Conservation (phyloP, 2,329 filamentous ascomycete genomes). For the Aspergillus caelatus region DNA sequence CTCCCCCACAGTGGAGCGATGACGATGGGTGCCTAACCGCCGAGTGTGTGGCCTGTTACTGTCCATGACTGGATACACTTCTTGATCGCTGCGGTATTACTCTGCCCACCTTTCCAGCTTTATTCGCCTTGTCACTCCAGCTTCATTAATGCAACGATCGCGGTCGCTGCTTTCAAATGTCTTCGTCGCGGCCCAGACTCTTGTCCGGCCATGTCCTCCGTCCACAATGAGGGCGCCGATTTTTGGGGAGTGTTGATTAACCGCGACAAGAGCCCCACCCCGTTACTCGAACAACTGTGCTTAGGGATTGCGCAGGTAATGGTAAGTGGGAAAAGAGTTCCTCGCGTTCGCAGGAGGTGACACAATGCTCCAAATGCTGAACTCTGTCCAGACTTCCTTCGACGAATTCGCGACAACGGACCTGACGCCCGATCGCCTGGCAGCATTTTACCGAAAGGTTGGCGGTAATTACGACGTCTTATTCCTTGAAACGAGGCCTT, state of each 20-base stretch:
- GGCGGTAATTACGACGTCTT: conserved; percentile 77
- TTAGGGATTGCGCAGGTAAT: conserved; percentile 70
- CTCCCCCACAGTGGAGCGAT: conserved; percentile 26
- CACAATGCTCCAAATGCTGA: neutral
- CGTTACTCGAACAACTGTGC: conserved; percentile 68
- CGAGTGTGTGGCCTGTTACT: conserved; percentile 17
- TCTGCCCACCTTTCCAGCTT: conserved; percentile 1
- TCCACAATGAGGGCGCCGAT: conserved; percentile 27
- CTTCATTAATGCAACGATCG: conserved; percentile 18
- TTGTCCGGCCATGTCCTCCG: conserved; percentile 33
- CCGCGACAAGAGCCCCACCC: conserved; percentile 67
- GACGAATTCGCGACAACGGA: conserved; percentile 38
- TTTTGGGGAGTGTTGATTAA: conserved; percentile 68
- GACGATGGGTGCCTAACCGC: conserved; percentile 26
- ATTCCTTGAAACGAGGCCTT: conserved; percentile 73
- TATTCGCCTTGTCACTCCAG: neutral
- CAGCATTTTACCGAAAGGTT: conserved; percentile 74
- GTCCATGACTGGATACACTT: conserved; percentile 6
- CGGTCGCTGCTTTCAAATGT: conserved; percentile 20
- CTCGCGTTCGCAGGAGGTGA: neutral
- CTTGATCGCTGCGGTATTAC: neutral
- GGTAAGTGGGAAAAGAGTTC: conserved; percentile 53
- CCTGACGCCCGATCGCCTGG: conserved; percentile 68
- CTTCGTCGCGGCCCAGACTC: conserved; percentile 18
- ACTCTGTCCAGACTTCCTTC: conserved; percentile 30